Evolutionary conservation across 208 protist genomes (phyloP).

Genomic region (Acanthamoeba healyi): DNA sequence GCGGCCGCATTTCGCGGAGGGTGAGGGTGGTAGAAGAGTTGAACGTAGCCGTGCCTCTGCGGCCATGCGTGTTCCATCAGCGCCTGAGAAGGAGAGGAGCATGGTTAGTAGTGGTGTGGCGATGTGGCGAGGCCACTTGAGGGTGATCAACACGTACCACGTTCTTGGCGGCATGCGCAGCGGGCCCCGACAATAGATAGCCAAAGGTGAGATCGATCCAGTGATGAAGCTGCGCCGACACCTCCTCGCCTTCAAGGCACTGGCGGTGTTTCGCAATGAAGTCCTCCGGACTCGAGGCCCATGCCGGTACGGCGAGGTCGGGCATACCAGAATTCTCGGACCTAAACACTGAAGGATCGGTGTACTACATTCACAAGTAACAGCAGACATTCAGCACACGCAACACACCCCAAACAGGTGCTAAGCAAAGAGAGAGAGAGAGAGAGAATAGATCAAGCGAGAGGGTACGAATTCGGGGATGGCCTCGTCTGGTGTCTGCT

Average conservation of each 20-base stretch:
- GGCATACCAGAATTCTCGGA: slow-evolving; percentile 84
- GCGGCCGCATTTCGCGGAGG: neutral
- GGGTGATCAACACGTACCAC: slow-evolving; percentile 43
- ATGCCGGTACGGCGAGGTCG: slow-evolving; percentile 81
- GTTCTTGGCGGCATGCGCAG: slow-evolving; percentile 79
- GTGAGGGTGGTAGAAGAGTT: slow-evolving; percentile 57
- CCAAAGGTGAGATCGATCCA: slow-evolving; percentile 93
- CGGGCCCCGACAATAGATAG: slow-evolving; percentile 84
- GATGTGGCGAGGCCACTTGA: neutral
- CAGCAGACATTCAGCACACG: neutral
- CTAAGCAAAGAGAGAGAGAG: neutral
- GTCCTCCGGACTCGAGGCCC: slow-evolving; percentile 78
- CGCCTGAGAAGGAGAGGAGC: neutral
- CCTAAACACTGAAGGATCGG: slow-evolving; percentile 82
- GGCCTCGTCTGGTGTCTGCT: slow-evolving; percentile 89
- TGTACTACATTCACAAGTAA: slow-evolving; percentile 52
- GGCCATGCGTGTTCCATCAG: neutral
- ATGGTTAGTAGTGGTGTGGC: neutral
- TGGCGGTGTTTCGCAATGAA: slow-evolving; percentile 86
- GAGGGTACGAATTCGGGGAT: slow-evolving; percentile 85
- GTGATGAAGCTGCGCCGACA: slow-evolving; percentile 78
- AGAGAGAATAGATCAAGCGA: neutral
- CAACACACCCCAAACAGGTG: neutral
- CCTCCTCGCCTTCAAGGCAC: slow-evolving; percentile 86
- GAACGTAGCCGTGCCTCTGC: slow-evolving; percentile 39